Conservation (phyloP, 2,329 filamentous ascomycete species). For the Pezicula radicicola region DNA sequence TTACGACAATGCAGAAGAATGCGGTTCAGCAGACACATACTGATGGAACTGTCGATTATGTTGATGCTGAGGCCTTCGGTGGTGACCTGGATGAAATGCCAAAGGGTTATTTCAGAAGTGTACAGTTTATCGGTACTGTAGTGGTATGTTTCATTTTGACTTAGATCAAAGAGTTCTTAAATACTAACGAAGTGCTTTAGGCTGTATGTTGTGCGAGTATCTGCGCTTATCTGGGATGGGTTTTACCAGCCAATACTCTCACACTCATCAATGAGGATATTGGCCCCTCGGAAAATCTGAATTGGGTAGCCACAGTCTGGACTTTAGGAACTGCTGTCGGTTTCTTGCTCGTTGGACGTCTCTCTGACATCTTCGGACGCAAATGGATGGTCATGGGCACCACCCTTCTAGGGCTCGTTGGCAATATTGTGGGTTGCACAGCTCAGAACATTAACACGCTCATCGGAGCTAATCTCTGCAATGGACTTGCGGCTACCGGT, state of each 20-base stretch:
- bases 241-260: not conserved
- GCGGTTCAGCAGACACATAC: conserved; percentile 24
- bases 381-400: conserved; percentile 11
- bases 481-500: conserved; percentile 36
- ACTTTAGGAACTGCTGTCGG: conserved; percentile 35
- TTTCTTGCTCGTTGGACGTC: conserved; percentile 37
- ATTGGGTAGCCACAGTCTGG: conserved; percentile 22
- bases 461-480: conserved; percentile 35
- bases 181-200: not conserved
- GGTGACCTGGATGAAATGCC: conserved; percentile 38
- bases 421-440: conserved; percentile 33
- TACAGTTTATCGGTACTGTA: conserved; percentile 39
- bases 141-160: conserved; percentile 17
- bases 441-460: conserved; percentile 32
- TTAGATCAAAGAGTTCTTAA: not conserved
- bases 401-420: conserved; percentile 30
- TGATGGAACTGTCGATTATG: conserved; percentile 39
- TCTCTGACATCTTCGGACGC: conserved; percentile 31
- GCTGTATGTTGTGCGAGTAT: conserved; percentile 4
- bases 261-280: conserved; percentile 14
- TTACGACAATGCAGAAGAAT: conserved; percentile 1
- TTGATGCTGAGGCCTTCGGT: conserved; percentile 39
- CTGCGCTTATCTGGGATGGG: conserved; percentile 9
- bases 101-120: conserved; percentile 36
- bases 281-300: conserved; percentile 12